Evolutionary conservation across 2,329 filamentous ascomycete species (phyloP).

Genomic region (Arachnomyces sp.): DNA sequence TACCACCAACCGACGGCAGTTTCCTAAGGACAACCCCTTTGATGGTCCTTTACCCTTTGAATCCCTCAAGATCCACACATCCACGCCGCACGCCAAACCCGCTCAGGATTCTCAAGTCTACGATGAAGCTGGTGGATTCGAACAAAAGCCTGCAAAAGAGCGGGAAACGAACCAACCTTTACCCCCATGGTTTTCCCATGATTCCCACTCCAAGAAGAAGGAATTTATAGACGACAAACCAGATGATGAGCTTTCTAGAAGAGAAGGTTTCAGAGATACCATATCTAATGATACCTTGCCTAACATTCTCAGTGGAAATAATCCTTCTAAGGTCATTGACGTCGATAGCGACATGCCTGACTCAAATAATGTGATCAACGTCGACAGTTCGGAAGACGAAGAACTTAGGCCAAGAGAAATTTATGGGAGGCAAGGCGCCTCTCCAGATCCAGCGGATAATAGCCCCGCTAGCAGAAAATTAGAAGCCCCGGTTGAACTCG

Average conservation of each 20-base stretch:
- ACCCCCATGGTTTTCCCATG: conserved; percentile 41
- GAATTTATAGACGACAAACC: conserved; percentile 26
- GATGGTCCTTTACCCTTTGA: conserved; percentile 85
- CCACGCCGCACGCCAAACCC: conserved; percentile 34
- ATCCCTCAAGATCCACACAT: conserved; percentile 61
- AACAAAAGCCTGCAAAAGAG: conserved; percentile 37
- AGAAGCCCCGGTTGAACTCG: too few species aligned
- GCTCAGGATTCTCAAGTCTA: conserved; percentile 46
- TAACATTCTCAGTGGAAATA: conserved; percentile 4
- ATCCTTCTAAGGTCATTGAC: conserved; percentile 9
- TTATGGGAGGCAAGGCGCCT: neutral
- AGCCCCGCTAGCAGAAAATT: neutral
- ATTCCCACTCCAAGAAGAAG: conserved; percentile 24
- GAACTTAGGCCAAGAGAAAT: conserved; percentile 2
- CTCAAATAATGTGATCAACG: neutral
- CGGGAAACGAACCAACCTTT: conserved; percentile 29
- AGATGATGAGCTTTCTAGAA: conserved; percentile 15
- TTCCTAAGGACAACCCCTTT: conserved; percentile 57
- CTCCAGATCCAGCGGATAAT: neutral
- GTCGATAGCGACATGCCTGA: conserved; percentile 6
- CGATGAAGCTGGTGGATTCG: conserved; percentile 57
- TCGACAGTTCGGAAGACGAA: conserved; percentile 2
- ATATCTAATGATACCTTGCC: neutral
- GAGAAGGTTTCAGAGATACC: conserved; percentile 15
- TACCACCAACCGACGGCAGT: conserved; percentile 26